Base-by-base conservation (phyloP, 352 stramenopile species). In the Globisporangium heterothallicum region DNA sequence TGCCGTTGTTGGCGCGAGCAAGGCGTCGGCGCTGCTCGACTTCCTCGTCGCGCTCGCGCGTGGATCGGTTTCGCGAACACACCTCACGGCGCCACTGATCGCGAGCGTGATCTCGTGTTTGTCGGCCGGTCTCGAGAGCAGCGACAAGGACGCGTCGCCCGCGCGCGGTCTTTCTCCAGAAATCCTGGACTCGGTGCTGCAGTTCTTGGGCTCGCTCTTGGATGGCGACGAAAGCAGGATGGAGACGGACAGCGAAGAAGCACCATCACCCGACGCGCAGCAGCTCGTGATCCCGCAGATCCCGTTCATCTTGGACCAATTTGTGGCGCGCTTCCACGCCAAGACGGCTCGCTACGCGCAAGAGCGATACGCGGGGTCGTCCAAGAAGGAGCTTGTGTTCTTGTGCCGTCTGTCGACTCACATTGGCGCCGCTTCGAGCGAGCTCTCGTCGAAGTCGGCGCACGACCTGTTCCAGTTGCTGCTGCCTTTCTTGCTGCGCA, bases 401-500 rank as follows among this genome's bases (percentile, higher is more conserved):
- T 48, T 95, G 12, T 95, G 85, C 41, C 78, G 81, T 12, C 43
- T 95, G 5, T 90, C 83, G 19, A 51, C 74, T 6, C 74, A 92
- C 34, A 61, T 95, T 10, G 69, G 72, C 25, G n/a, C n/a, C n/a
- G 66, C 68, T 18, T 48, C 36, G 22, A 25, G 42, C 12, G 29
- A 18, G 26, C 32, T 60, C 4, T 51, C 42, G 7, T 40, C 52
- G 34, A 48, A 70, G 44, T 64, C 66, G 1, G 83, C 85, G 7
- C 66, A 88, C 42, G 76, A 92, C 42, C 64, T 95, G n/a, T 92
- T 95, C 54, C 76, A 92, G 54, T 63, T 95, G 18, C 36, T 95
- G 40, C 53, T 95, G 54, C 85, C 85, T 14, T 95, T 95, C 54
- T 57, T 94, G 38, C 69, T 81, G 61, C 82, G 83, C 48, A 95